Percentiles rank a stretch among this genome's conserved stretches.
phyloP scores from a whole-genome alignment of 202 grass and related monocot species.

The Panicum virgatum region DNA sequence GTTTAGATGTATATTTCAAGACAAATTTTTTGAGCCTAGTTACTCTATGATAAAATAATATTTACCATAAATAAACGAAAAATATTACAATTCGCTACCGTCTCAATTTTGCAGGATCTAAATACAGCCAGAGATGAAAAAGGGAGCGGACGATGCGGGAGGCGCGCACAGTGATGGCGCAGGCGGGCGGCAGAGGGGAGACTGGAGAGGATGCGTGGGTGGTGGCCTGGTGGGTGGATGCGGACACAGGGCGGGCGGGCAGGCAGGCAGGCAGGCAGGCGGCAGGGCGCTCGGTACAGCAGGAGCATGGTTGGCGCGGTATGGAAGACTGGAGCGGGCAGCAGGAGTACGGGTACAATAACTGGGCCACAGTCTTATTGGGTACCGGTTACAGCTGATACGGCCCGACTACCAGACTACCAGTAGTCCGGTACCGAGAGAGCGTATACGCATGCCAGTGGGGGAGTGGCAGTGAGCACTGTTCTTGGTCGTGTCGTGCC shows the following conservation, averaged over 20 bases:
- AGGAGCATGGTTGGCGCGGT: neutral
- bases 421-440: neutral
- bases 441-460: neutral
- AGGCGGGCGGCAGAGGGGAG: constrained; percentile 24
- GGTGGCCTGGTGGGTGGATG: constrained; percentile 11
- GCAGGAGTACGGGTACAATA: neutral
- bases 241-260: neutral
- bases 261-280: no score
- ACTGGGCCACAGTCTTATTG: neutral
- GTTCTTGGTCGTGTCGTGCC: neutral
- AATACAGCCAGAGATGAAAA: constrained; percentile 36
- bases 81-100: no score
- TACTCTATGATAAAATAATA: no score
- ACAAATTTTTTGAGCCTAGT: no score
- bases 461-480: neutral
- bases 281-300: neutral
- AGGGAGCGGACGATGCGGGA: constrained; percentile 77
- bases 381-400: neutral
- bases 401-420: neutral
- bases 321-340: no score
- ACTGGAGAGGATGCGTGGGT: neutral
- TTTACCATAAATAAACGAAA: no score
- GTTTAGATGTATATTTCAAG: no score
- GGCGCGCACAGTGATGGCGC: constrained; percentile 37
- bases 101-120: no score